A percentile compares a stretch with the other conserved stretches of the same genome.
Conservation (phyloP, 352 stramenopile genomes). For the Pythium utonaiense region DNA sequence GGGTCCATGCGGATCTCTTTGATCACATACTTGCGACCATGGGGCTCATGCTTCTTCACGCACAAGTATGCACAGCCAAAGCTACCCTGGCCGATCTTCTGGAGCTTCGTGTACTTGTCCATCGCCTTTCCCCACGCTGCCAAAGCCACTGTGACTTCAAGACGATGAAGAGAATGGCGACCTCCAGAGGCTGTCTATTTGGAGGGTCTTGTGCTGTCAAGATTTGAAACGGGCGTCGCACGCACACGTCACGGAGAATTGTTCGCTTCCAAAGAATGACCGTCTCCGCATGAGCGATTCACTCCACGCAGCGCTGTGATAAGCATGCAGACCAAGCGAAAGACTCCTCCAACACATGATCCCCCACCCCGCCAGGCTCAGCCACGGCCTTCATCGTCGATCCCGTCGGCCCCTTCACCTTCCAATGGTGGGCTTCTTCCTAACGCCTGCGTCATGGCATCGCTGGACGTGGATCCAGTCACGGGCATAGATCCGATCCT, state of each 20-base stretch:
- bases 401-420: not conserved
- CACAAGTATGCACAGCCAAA: constrained; percentile 69
- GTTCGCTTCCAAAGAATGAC: not conserved
- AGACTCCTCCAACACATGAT: too few species aligned
- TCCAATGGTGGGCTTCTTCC: not conserved
- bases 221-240: not conserved
- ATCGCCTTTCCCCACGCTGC: constrained; percentile 24
- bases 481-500: constrained; percentile 42
- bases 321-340: too few species aligned
- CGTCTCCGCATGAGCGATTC: not conserved
- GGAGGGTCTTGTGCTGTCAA: not conserved
- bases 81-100: constrained; percentile 73
- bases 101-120: constrained; percentile 76
- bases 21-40: constrained; percentile 54
- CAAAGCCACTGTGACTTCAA: too few species aligned
- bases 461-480: constrained; percentile 26
- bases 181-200: not conserved
- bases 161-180: too few species aligned
- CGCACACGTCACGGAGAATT: not conserved
- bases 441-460: constrained; percentile 23
- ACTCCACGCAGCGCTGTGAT: too few species aligned
- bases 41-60: constrained; percentile 34
- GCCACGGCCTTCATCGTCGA: not conserved
- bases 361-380: not conserved
- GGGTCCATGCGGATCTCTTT: constrained; percentile 76